Base-by-base conservation (phyloP, 257 asterid species). In the Solanum piurae region DNA sequence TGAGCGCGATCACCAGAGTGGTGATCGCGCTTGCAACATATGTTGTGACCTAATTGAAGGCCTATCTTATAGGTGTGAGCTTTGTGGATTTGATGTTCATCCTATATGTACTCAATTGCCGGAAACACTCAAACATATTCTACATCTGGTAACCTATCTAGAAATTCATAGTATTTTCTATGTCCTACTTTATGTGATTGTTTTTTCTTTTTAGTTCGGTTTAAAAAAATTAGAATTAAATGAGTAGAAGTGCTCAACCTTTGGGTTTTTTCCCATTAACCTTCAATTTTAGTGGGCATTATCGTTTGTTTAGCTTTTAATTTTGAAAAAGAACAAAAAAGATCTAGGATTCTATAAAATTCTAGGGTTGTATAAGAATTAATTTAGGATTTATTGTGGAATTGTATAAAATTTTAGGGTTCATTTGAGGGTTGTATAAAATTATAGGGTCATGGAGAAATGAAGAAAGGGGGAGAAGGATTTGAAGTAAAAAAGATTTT, bases 41-140 rank as follows among this genome's bases (percentile, higher is more conserved):
- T 88, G 92, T 58, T 25, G 89, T 9, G 87, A 55, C 49, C 75
- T 20, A 52, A 89, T 86, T 21, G 80, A 82, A 18, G 92, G 92
- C 74, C 87, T 88, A 44, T 90, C 87, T 84, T 88, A 90, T 83
- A 74, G 86, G 87, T 90, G 90, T 85, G 85, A 84, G 16, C 88
- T 23, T 3, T 90, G 90, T 13, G 66, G 34, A 55, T 86, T 90
- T 82, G 84, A 88, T 77, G 86, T 90, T 12, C 92, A 90, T 49
- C 89, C 92, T 16, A 77, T 88, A 4, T 90, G 90, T 79, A 84
- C 88, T 38, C 88, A 25, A 58, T 73, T 88, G 4, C 87, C 90
- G 5, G 13, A 52, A 42, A 46, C 86, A 58, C 86, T 87, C 14
- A 55, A 69, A 0, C 90, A 86, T 88, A 83, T 72, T 11, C 49